These are phyloP conservation scores for Candida freyschussii DNA, from an alignment of 1,139 yeast species.

Conservation along the genomic window DNA sequence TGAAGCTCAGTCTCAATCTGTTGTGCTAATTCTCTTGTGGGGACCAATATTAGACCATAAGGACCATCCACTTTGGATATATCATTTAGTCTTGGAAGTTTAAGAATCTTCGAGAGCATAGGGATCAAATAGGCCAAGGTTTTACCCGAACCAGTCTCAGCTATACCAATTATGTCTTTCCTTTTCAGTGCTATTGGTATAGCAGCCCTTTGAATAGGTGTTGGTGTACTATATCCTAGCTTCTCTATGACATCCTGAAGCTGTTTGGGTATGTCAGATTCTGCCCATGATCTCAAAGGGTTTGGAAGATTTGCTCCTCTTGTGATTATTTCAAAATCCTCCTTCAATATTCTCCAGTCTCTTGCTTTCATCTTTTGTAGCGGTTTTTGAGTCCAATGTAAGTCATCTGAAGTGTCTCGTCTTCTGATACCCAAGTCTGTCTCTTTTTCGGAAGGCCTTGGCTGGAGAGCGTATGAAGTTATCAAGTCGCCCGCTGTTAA, in stretches of 20 bases:
- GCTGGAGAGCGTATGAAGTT: background rate
- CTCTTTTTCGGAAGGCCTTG: constrained; percentile 3
- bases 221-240: constrained; percentile 58
- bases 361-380: constrained; percentile 63
- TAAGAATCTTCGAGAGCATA: constrained; percentile 51
- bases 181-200: constrained; percentile 64
- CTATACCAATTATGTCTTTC: constrained; percentile 80
- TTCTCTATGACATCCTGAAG: constrained; percentile 36
- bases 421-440: constrained; percentile 10
- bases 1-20: constrained; percentile 70
- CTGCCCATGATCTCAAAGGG: constrained; percentile 76
- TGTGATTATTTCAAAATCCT: constrained; percentile 65
- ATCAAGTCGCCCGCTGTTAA: constrained; percentile 38
- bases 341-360: constrained; percentile 87
- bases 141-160: constrained; percentile 96
- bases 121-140: constrained; percentile 84
- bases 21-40: constrained; percentile 89
- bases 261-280: constrained; percentile 44
- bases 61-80: constrained; percentile 52
- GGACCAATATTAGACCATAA: constrained; percentile 68
- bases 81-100: constrained; percentile 37
- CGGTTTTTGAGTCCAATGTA: constrained; percentile 71
- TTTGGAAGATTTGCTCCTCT: constrained; percentile 46
- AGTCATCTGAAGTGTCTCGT: constrained; percentile 25
- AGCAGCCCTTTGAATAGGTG: constrained; percentile 87